Base-by-base conservation (phyloP, 495 filamentous ascomycete genomes). In the Sphaerosporella brunnea region DNA sequence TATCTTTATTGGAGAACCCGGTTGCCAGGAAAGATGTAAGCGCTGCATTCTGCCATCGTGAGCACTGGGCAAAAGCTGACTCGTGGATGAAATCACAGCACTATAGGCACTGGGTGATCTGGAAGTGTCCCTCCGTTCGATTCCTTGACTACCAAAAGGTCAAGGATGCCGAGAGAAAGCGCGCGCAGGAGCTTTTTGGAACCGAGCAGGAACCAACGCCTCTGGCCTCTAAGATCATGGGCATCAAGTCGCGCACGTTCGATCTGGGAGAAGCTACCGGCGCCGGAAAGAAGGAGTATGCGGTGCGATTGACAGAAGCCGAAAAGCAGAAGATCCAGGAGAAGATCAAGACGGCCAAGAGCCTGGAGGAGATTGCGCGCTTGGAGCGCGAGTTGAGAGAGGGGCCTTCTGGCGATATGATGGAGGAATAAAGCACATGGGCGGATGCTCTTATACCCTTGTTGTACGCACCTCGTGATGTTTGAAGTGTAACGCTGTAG, bases 71-170 rank as follows among this genome's bases (percentile, higher is more conserved):
- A 25, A 45, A 18, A 3, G 4, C n/a, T 45, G 41, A 21, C 13
- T 26, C 9, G n/a, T n/a, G 44, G 15, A 35, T 2, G 7, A 51
- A 20, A 24, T 8, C 23, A 24, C 59, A 95, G 90, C 64, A 96
- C 63, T 99, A 95, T 65, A 77, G 90, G 13, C 78, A 78, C 64
- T 99, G 82, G 80, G 65, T 93, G 30, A 74, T 99, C 57, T 95
- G 81, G 82, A 73, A 79, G 37, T 79, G 78, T 55, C 85, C 86
- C 2, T 70, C 69, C 18, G 74, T 99, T 20, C 80, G 87, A 28
- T 94, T 94, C 68, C 70, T 99, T 37, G 92, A 99, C 66, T 95
- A 85, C 63, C 73, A 76, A 45, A 92, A 90, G 65, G 84, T 96
- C 24, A 92, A 84, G 61, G 74, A 87, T 39, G 75, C 68, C 1